Base-by-base conservation (phyloP, 352 stramenopile species). In the Peronospora destructor region DNA sequence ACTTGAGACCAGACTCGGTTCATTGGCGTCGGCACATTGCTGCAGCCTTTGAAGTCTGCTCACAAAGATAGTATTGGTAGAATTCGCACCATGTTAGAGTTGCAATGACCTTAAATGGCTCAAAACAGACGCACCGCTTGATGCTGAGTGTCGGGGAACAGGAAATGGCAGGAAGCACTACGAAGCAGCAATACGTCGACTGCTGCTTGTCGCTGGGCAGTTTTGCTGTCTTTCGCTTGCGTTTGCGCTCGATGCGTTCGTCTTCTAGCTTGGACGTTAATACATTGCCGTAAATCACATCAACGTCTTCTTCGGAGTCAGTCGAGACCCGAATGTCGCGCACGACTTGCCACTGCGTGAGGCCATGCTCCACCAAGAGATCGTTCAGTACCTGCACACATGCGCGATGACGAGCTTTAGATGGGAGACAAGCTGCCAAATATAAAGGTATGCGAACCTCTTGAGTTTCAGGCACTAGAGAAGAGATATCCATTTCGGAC, bases 311-410 rank as follows among this genome's bases (percentile, higher is more conserved):
- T 28, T 42, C 17, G 14, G 37, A 59, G 52, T 50, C 38, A 19
- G 39, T 21, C 8, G 45, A 50, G 29, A 72, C 23, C 23, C 39
- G 45, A 34, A 45, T 56, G 26, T 41, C 48, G 35, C 43, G 23
- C n/a, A 59, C 46, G 14, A 74, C 50, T 54, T 63, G 53, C 66
- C 63, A 71, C 21, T 68, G 45, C 1, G 21, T 56, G 30, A 83
- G 49, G 7, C 66, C 68, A 17, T 66, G 71, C 14, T 76, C 40
- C 3, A 36, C 28, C 32, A 68, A 38, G 36, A 83, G 51, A 53
- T 83, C 71, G n/a, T 63, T 61, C 42, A 83, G 45, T 33, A 77
- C 64, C 68, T 83, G 49, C 3, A 45, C n/a, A 35, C 12, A 49
- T 6, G 14, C 16, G 14, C 21, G 7, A 38, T 33, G 36, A 29